Evolutionary conservation across 495 filamentous ascomycete species (phyloP), one percentile per base, ranked within the genome.

Genomic region (Lasiosphaeria miniovina): DNA sequence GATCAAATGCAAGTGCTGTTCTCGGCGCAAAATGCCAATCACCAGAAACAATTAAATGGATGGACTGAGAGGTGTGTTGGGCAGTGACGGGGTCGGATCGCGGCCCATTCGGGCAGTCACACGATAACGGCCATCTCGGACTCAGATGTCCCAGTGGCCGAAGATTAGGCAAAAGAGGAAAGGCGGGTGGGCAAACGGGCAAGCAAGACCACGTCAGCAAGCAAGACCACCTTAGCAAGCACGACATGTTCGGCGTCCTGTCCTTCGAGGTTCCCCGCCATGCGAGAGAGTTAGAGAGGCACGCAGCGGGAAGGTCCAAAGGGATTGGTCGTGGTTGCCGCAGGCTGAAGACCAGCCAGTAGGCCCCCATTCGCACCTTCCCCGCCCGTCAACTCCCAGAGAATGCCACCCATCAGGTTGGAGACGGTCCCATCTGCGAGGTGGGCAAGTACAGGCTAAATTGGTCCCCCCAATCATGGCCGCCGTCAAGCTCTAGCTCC

Each of bases 381-480:
- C 24, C 24, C 24, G 2, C 24, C 24, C 24, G 24, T 1, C 24
- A 24, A 24, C 24, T 24, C 24, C 24, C 24, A 24, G 4, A 38
- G 38, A 9, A 41, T 10, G 38, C 8, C 14, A 41, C 2, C 38
- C 38, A 41, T 41, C 38, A 41, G 14, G 38, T 7, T 8, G 2
- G 38, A 8, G 38, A 7, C 38, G 7, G 7, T 41, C 38, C 38
- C 38, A 41, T 41, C 38, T 12, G 7, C 38, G 12, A 14, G 43
- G 43, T 14, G 14, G 24, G 2, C 31, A 0, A 52, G 9, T 60
- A 52, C 55, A 65, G 60, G 35, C 63, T 60, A 57, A 65, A 65
- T 55, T 60, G 43, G 15, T 57, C 59, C 60, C 54, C 60, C 60
- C 62, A 63, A 58, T 58, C 12, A 52, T 55, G 54, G 10, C 15